Percentiles rank a stretch among this genome's conserved stretches.
These are phyloP conservation scores for Ceratocystis destructans DNA, from an alignment of 2,329 filamentous ascomycete genomes.

Conservation along the genomic window DNA sequence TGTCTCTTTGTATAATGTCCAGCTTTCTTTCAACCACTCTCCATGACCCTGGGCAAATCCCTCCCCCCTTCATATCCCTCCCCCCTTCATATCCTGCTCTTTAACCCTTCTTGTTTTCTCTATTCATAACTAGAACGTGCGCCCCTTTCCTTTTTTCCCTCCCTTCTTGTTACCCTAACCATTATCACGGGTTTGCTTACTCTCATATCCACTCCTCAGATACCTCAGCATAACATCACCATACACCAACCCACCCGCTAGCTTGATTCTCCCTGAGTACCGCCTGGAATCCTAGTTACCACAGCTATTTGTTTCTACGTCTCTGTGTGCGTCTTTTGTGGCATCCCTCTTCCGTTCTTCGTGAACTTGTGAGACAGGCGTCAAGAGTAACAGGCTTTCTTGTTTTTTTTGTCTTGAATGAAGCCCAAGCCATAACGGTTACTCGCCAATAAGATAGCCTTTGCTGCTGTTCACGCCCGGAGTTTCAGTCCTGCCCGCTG, in stretches of 20 bases:
- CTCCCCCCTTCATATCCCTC: conserved; percentile 1
- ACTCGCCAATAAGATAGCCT: not conserved
- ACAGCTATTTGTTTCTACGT: conserved; percentile 12
- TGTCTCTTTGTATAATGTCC: not conserved
- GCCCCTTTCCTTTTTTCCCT: conserved; percentile 4
- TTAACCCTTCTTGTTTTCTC: conserved; percentile 17
- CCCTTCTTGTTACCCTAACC: conserved; percentile 12
- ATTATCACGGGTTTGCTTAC: not conserved
- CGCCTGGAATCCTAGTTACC: conserved; percentile 12
- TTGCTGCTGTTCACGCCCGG: not conserved
- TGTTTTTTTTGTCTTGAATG: not conserved
- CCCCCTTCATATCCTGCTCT: conserved; percentile 6
- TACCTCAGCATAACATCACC: not conserved
- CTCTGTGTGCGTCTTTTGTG: not conserved
- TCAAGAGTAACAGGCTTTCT: not conserved
- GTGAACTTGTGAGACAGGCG: not conserved
- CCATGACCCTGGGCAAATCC: not conserved
- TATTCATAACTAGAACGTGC: conserved; percentile 12
- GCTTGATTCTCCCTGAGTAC: not conserved
- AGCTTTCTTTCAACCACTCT: conserved; percentile 1
- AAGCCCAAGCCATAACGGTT: not conserved
- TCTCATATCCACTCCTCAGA: not conserved
- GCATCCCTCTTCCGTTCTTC: conserved; percentile 4
- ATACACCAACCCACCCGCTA: not conserved
- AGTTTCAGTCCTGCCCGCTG: not conserved